These are phyloP conservation scores for Cardiospermum halicacabum DNA, from an alignment of 345 rosid species.

Conservation along the genomic window DNA sequence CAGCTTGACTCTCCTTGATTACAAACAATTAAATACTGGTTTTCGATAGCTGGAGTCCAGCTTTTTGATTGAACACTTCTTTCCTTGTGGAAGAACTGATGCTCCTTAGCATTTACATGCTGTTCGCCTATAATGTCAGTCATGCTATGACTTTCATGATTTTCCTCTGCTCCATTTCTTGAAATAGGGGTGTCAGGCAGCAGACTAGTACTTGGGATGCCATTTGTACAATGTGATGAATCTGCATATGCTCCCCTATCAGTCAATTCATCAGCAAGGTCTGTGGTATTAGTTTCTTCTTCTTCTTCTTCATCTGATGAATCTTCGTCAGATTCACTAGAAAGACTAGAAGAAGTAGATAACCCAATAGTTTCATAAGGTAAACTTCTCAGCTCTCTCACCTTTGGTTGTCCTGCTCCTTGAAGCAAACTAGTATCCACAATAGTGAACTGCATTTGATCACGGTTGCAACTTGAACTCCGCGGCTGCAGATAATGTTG, in stretches of 20 bases:
- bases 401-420: constrained; percentile 24
- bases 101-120: constrained; percentile 19
- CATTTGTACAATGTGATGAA: constrained; percentile 28
- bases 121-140: constrained; percentile 17
- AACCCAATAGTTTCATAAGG: constrained; percentile 31
- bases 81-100: constrained; percentile 19
- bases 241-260: constrained; percentile 28
- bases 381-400: constrained; percentile 52
- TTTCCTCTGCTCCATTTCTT: constrained; percentile 17
- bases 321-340: constrained; percentile 37
- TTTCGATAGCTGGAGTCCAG: constrained; percentile 25
- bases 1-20: constrained; percentile 36
- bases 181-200: constrained; percentile 22
- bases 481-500: constrained; percentile 58
- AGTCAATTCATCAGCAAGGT: constrained; percentile 13
- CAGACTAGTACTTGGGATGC: constrained; percentile 21
- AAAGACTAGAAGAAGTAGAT: constrained; percentile 26
- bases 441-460: constrained; percentile 43
- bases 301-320: constrained; percentile 37
- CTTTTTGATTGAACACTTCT: constrained; percentile 25
- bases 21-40: constrained; percentile 27
- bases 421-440: constrained; percentile 52
- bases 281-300: constrained; percentile 35
- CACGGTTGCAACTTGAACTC: constrained; percentile 27
- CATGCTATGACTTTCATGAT: constrained; percentile 16